phyloP scores from a whole-genome alignment of 2,329 filamentous ascomycete species.

The Penicillium verrucosum region DNA sequence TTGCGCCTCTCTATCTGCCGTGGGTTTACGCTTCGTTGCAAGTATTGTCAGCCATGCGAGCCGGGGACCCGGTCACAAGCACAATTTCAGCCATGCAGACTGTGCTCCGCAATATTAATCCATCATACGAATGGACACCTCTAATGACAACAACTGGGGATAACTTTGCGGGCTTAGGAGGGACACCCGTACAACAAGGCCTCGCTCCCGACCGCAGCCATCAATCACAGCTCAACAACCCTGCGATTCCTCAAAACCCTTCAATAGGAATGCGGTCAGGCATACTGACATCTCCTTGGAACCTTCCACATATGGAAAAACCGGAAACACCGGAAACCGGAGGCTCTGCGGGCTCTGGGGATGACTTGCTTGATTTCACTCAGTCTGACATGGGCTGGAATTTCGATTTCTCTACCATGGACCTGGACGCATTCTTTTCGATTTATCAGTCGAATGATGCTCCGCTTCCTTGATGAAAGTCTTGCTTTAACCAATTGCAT shows the following conservation, averaged over 20 bases:
- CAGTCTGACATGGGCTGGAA: constrained; percentile 40
- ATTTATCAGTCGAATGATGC: constrained; percentile 27
- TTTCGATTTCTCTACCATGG: constrained; percentile 42
- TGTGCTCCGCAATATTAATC: constrained; percentile 32
- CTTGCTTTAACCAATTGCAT: not conserved
- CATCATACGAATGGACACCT: constrained; percentile 29
- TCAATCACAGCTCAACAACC: not conserved
- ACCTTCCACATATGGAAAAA: constrained; percentile 19
- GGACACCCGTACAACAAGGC: not conserved
- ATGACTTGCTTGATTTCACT: constrained; percentile 37
- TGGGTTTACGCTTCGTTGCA: constrained; percentile 43
- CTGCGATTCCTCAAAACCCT: not conserved
- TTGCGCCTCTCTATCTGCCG: constrained; percentile 39
- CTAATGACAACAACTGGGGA: not conserved
- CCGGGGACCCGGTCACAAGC: constrained; percentile 27
- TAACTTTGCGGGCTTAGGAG: not conserved
- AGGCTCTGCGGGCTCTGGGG: constrained; percentile 25
- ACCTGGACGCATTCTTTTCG: constrained; percentile 39
- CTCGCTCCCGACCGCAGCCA: not conserved
- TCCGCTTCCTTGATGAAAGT: not conserved
- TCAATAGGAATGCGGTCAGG: constrained; percentile 2
- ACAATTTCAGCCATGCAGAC: constrained; percentile 35
- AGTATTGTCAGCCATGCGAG: constrained; percentile 38
- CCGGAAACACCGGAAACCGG: constrained; percentile 21
- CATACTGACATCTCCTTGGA: constrained; percentile 23